Conservation (phyloP, 495 filamentous ascomycete species). For the Trypethelium eluteriae region DNA sequence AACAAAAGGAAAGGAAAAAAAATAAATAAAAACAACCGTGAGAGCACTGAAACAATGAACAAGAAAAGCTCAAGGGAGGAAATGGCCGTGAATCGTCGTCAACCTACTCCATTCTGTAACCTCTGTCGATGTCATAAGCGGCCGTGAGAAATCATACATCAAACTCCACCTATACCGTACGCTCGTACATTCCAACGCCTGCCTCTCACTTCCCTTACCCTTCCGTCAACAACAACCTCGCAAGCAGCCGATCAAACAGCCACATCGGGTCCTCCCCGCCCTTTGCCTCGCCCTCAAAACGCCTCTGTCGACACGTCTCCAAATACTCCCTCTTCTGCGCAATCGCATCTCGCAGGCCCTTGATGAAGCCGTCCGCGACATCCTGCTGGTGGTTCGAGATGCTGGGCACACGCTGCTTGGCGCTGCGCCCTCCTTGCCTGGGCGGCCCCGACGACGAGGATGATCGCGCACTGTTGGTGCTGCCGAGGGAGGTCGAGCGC, state of each 20-base stretch:
- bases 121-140: not conserved
- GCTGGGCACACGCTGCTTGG: not conserved
- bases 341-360: not conserved
- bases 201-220: not conserved
- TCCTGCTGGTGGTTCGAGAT: not conserved
- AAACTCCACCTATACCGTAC: not conserved
- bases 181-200: not conserved
- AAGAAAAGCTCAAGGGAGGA: no score
- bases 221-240: not conserved
- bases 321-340: not conserved
- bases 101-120: not conserved
- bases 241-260: constrained; percentile 4
- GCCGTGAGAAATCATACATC: not conserved
- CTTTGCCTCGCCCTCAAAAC: not conserved
- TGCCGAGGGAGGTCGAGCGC: not conserved
- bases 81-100: no score
- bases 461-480: not conserved
- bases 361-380: not conserved
- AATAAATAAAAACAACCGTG: no score
- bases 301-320: not conserved
- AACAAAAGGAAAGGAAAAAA: no score
- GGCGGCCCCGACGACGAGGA: not conserved
- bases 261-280: not conserved
- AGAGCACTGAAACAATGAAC: no score
- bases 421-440: not conserved